A percentile compares a stretch with the other conserved stretches of the same genome.
phyloP scores from a whole-genome alignment of 345 rosid species.

The Adansonia digitata region DNA sequence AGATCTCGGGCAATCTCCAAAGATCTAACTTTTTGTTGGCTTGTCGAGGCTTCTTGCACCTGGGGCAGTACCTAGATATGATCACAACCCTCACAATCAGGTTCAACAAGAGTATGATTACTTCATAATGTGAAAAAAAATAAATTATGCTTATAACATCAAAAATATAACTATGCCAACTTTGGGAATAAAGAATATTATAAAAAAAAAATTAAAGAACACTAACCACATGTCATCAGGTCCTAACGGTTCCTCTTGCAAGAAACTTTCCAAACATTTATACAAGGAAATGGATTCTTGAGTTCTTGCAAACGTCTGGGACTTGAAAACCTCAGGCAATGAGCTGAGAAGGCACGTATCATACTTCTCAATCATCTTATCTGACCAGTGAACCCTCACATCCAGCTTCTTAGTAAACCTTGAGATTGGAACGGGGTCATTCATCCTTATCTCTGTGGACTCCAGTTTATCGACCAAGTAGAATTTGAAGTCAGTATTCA shows the following conservation, averaged over 20 bases:
- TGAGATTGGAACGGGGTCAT: constrained; percentile 19
- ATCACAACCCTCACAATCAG: neutral
- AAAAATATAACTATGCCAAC: neutral
- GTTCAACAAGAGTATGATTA: neutral
- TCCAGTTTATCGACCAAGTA: constrained; percentile 7
- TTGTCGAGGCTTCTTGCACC: constrained; percentile 54
- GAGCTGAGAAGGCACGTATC: constrained; percentile 34
- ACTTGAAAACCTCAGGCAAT: constrained; percentile 51
- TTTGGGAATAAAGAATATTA: neutral
- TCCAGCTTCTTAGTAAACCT: constrained; percentile 21
- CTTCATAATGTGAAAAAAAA: neutral
- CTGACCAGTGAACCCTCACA: constrained; percentile 43
- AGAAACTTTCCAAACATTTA: constrained; percentile 67
- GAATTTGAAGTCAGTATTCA: constrained; percentile 35
- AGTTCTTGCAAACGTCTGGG: constrained; percentile 32
- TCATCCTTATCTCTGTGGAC: constrained; percentile 26
- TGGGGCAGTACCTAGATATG: constrained; percentile 54
- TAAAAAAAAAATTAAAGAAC: neutral
- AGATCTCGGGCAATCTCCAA: constrained; percentile 66
- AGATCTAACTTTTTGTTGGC: constrained; percentile 72
- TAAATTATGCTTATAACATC: neutral
- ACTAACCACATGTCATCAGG: constrained; percentile 81
- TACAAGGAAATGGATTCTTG: constrained; percentile 55
- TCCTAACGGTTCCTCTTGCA: constrained; percentile 72
- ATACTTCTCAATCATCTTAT: constrained; percentile 40